These are phyloP conservation scores for Schizosaccharomyces pombe DNA, from an alignment of 805 yeast species.

Conservation along the genomic window DNA sequence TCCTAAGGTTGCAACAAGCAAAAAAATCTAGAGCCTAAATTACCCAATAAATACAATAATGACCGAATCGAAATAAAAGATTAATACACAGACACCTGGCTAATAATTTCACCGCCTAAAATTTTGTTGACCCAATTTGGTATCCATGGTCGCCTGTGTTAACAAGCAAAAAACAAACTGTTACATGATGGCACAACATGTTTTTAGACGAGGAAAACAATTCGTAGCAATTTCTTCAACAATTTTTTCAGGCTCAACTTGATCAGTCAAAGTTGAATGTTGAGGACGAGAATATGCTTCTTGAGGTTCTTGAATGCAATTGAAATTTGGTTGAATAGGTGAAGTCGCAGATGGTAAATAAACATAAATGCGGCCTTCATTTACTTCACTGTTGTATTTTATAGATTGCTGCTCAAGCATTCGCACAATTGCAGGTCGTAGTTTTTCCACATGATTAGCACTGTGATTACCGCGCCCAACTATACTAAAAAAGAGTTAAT, in stretches of 20 bases:
- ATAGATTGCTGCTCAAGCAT: background rate
- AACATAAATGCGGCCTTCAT: constrained; percentile 3
- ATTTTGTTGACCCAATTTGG: too few relatives aligned
- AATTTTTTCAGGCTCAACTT: background rate
- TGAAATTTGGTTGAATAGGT: background rate
- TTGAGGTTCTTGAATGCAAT: background rate
- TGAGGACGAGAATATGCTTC: background rate
- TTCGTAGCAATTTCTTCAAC: background rate
- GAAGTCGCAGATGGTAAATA: background rate
- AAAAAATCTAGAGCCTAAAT: too few relatives aligned
- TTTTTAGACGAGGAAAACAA: background rate
- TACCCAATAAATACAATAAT: too few relatives aligned
- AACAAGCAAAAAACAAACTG: background rate
- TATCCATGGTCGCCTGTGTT: too few relatives aligned
- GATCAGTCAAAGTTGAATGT: too few relatives aligned
- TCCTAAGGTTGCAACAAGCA: too few relatives aligned
- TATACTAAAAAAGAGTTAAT: background rate
- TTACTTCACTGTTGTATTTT: background rate
- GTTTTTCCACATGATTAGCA: constrained; percentile 2
- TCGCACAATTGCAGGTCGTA: constrained; percentile 1
- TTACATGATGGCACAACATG: background rate
- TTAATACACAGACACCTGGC: too few relatives aligned
- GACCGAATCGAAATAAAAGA: too few relatives aligned
- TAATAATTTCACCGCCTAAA: too few relatives aligned
- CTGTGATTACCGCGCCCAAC: constrained; percentile 4